These are phyloP conservation scores for Hanseniaspora thailandica DNA, from an alignment of 805 yeast species.

Conservation along the genomic window DNA sequence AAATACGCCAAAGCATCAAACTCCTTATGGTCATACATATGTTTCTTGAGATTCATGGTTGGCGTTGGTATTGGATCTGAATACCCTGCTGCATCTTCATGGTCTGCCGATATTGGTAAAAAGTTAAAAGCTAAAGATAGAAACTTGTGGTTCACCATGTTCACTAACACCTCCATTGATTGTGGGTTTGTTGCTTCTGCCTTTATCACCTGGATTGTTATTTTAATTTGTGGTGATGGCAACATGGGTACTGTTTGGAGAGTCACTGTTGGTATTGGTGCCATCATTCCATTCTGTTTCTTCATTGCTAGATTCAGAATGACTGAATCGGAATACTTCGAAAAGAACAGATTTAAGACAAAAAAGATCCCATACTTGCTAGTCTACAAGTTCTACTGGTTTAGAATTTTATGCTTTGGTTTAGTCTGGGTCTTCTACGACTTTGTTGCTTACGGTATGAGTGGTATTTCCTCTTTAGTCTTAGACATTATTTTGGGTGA, in stretches of 20 bases:
- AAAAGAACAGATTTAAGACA: slow-evolving; percentile 53
- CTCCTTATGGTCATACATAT: slow-evolving; percentile 11
- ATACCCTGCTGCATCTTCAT: slow-evolving; percentile 78
- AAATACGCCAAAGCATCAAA: slow-evolving; percentile 9
- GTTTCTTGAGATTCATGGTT: slow-evolving; percentile 51
- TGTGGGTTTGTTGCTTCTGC: slow-evolving; percentile 72
- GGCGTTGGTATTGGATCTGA: slow-evolving; percentile 94
- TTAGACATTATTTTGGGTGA: slow-evolving; percentile 46
- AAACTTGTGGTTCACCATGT: slow-evolving; percentile 81
- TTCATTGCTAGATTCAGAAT: slow-evolving; percentile 68
- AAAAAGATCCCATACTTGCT: slow-evolving; percentile 53
- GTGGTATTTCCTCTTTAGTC: slow-evolving; percentile 69
- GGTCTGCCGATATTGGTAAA: slow-evolving; percentile 88
- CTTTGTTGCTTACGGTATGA: slow-evolving; percentile 77
- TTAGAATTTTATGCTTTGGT: slow-evolving; percentile 57
- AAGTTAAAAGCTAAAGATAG: slow-evolving; percentile 76
- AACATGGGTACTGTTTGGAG: slow-evolving; percentile 85
- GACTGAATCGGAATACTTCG: slow-evolving; percentile 61
- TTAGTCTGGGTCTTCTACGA: slow-evolving; percentile 87
- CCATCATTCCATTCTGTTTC: slow-evolving; percentile 69
- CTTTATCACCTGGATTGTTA: slow-evolving; percentile 72
- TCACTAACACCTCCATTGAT: slow-evolving; percentile 83
- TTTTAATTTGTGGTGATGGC: slow-evolving; percentile 66
- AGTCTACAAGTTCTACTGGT: slow-evolving; percentile 72
- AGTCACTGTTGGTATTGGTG: slow-evolving; percentile 80